Conservation (phyloP, 1,284 basidiomycete genomes). For the Spongiforma sp. region DNA sequence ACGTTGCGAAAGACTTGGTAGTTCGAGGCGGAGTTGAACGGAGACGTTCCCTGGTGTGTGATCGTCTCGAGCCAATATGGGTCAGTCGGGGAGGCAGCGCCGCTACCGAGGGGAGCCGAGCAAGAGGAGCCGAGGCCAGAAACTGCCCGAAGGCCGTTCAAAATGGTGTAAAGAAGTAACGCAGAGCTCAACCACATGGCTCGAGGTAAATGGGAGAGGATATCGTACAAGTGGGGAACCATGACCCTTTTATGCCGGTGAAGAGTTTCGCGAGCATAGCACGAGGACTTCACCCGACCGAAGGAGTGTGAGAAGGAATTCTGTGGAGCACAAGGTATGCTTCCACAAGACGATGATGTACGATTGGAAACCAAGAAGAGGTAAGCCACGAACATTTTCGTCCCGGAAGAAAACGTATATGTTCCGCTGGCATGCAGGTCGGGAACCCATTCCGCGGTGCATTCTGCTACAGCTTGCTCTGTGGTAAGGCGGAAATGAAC, state of each 20-base stretch:
- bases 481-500: conserved; percentile 5
- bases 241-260: conserved; percentile 21
- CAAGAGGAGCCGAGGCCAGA: conserved; percentile 32
- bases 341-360: background rate
- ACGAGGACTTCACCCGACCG: background rate
- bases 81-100: conserved; percentile 23
- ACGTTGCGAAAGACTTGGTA: conserved; percentile 68
- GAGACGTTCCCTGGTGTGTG: conserved; percentile 63
- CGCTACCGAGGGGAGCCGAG: conserved; percentile 18
- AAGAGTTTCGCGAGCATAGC: background rate
- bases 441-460: background rate
- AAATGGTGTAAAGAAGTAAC: conserved; percentile 16
- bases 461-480: background rate
- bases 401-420: background rate
- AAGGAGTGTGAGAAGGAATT: conserved; percentile 6
- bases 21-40: conserved; percentile 58
- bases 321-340: conserved; percentile 3
- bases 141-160: conserved; percentile 3
- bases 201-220: conserved; percentile 1
- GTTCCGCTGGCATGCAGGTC: conserved; percentile 9
- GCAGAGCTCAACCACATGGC: conserved; percentile 16
- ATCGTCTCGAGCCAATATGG: conserved; percentile 66
- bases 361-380: conserved; percentile 3
- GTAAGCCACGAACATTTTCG: conserved; percentile 4
- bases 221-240: background rate